Percentiles rank a stretch among this genome's conserved stretches.
These are phyloP conservation scores for Rosa persica DNA, from an alignment of 306 rosid genomes.

Conservation along the genomic window DNA sequence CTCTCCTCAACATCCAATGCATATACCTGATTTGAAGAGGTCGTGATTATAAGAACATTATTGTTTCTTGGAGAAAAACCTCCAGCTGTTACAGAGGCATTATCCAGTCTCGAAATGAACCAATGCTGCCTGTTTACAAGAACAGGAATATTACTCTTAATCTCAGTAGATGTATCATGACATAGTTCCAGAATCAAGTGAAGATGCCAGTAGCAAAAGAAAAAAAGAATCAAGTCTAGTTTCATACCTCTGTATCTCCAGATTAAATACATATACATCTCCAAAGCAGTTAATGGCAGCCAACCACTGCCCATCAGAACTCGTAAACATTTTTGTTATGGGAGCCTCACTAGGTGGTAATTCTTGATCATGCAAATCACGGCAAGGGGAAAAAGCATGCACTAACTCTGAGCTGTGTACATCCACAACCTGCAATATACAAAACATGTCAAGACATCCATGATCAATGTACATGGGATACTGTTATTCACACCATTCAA, in stretches of 20 bases:
- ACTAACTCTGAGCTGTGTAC: conserved; percentile 46
- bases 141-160: background rate
- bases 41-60: conserved; percentile 74
- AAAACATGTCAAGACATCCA: conserved; percentile 16
- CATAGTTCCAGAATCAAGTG: background rate
- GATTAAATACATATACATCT: conserved; percentile 80
- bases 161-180: background rate
- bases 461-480: background rate
- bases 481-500: background rate
- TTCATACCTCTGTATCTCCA: conserved; percentile 72
- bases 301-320: conserved; percentile 96
- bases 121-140: conserved; percentile 80
- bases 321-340: conserved; percentile 81
- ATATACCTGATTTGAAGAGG: conserved; percentile 93
- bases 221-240: background rate
- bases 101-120: conserved; percentile 89
- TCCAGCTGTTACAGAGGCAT: conserved; percentile 91
- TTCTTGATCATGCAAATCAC: conserved; percentile 49
- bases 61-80: conserved; percentile 80
- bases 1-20: conserved; percentile 85
- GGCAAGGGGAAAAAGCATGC: conserved; percentile 72
- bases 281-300: conserved; percentile 98
- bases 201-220: background rate
- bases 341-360: conserved; percentile 83
- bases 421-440: conserved; percentile 66